phyloP scores from a whole-genome alignment of 176 grass and related monocot species.

The Pontederia paniculata region DNA sequence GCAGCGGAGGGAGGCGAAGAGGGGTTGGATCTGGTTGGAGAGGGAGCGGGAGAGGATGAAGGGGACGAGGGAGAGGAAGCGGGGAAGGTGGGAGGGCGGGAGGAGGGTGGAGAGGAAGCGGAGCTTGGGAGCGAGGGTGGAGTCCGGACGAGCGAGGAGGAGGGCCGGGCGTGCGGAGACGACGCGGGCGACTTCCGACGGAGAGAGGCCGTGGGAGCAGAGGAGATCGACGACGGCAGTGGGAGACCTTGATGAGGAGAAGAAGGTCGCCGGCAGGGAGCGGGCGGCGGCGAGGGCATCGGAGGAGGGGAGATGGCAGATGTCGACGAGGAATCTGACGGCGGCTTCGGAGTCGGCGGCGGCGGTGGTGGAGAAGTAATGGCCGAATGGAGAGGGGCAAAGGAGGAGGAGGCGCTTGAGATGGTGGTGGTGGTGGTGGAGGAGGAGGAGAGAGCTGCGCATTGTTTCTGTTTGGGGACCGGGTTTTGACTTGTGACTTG shows the following conservation, averaged over 20 bases:
- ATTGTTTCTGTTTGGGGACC: too few species aligned
- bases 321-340: background rate
- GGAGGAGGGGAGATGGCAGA: background rate
- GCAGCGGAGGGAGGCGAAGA: constrained; percentile 1
- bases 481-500: too few species aligned
- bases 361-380: background rate
- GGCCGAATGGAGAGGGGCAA: background rate
- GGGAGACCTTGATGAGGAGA: background rate
- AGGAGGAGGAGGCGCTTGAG: too few species aligned
- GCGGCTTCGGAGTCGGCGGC: background rate
- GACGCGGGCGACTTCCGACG: constrained; percentile 2
- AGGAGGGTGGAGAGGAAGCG: constrained; percentile 6
- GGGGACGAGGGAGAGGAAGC: background rate
- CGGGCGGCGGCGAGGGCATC: background rate
- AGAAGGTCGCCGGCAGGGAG: background rate
- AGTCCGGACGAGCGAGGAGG: background rate
- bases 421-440: background rate
- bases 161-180: background rate
- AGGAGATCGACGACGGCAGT: constrained; percentile 1
- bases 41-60: background rate
- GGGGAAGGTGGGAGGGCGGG: background rate
- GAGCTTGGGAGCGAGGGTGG: constrained; percentile 11
- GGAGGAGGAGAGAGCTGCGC: background rate
- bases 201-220: constrained; percentile 5
- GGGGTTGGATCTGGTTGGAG: background rate